These are phyloP conservation scores for Lepiota subincarnata DNA, from an alignment of 768 basidiomycete genomes.

Conservation along the genomic window DNA sequence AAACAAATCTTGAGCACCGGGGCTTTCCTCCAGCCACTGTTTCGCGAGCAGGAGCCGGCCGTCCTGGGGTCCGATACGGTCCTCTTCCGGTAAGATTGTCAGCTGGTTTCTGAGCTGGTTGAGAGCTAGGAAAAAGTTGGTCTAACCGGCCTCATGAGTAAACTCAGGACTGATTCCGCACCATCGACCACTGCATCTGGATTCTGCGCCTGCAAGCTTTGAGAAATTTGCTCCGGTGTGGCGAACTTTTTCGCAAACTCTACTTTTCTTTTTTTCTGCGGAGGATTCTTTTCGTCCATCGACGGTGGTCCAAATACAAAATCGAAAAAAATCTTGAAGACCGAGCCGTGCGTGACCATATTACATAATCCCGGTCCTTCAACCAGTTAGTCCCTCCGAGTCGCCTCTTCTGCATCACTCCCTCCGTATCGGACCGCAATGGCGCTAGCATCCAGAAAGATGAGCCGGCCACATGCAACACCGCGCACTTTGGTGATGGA, in stretches of 20 bases:
- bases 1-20: conserved; percentile 60
- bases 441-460: too few species aligned
- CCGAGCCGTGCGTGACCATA: too few species aligned
- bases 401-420: too few species aligned
- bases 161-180: conserved; percentile 11
- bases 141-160: conserved; percentile 8
- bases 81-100: conserved; percentile 46
- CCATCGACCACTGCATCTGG: conserved; percentile 29
- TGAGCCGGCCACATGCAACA: too few species aligned
- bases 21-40: conserved; percentile 55
- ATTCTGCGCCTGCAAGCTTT: conserved; percentile 28
- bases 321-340: too few species aligned
- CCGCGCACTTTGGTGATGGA: too few species aligned
- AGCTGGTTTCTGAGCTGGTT: conserved; percentile 61
- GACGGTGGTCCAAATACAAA: not conserved
- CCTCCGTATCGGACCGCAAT: too few species aligned
- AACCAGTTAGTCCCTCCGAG: too few species aligned
- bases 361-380: too few species aligned
- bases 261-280: conserved; percentile 6
- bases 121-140: conserved; percentile 31
- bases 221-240: conserved; percentile 29
- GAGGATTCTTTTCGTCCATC: conserved; percentile 2
- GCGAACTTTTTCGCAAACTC: conserved; percentile 17
- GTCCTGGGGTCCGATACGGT: conserved; percentile 48
- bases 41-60: conserved; percentile 54